Conservation (phyloP, 2,329 filamentous ascomycete species). For the Calonectria ilicicola region DNA sequence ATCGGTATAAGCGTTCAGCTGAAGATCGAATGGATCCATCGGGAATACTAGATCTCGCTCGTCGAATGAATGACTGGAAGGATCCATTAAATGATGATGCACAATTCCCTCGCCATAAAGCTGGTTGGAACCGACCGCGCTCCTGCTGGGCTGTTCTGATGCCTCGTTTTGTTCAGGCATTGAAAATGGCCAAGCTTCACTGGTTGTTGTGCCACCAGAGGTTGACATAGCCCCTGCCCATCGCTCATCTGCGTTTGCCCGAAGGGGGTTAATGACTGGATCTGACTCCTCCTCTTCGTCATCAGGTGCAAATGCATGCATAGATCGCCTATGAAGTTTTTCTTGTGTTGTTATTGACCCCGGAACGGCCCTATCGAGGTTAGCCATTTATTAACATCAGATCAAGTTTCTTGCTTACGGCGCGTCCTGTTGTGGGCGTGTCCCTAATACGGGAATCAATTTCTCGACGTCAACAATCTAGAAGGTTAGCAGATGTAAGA, state of each 20-base stretch:
- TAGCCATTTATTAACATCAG: not conserved
- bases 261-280: conserved; percentile 6
- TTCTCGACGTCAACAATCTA: conserved; percentile 33
- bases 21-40: conserved; percentile 30
- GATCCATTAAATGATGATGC: conserved; percentile 20
- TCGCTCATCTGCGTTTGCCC: not conserved
- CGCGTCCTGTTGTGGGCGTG: not conserved
- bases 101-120: conserved; percentile 7
- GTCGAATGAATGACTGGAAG: conserved; percentile 6
- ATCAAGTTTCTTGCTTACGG: conserved; percentile 12
- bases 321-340: conserved; percentile 35
- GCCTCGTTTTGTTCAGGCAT: not conserved
- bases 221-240: not conserved
- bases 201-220: not conserved
- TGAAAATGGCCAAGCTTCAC: conserved; percentile 26
- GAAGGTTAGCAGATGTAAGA: not conserved
- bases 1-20: conserved; percentile 34
- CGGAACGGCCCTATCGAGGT: not conserved
- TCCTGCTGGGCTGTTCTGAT: accelerated
- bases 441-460: conserved; percentile 21
- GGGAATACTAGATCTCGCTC: conserved; percentile 24
- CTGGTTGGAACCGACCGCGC: not conserved
- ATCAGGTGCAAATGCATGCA: conserved; percentile 28
- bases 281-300: conserved; percentile 32
- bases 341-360: not conserved